Base-by-base conservation (phyloP, 2,329 filamentous ascomycete genomes). In the Plectosphaerella sp. region DNA sequence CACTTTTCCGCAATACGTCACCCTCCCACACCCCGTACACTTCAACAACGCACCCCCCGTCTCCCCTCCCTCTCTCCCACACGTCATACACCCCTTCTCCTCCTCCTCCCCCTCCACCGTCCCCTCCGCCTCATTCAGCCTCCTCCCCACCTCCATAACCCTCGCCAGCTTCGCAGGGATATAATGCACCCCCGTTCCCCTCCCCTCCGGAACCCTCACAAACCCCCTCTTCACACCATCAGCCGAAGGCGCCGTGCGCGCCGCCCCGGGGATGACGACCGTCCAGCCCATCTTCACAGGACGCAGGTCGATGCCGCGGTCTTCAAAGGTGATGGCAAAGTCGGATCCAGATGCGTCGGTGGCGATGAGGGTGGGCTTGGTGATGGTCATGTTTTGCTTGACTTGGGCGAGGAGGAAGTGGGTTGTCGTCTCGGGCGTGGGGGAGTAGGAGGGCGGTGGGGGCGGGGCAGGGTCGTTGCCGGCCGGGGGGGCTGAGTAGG, bases 261-360 rank as follows among this genome's bases (percentile, higher is more conserved):
- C 48, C 16, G 71, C 73, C 2, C 64, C 35, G 9, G 65, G 67
- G 2, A 77, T 60, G 0, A 74, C 65, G 4, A 71, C 62, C 8
- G 71, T 73, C 53, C 62, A 61, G 3, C 73, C 74, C 52, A 69
- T 71, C 33, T 64, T 63, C 47, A 75, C 74, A 45, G 63, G 69
- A 59, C 55, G 59, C 7, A 67, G 61, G 54, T 66, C 67, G 37
- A 68, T 62, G 10, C 57, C 67, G 22, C 62, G 56, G 33, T 73
- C 72, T 52, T 73, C 72, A 51, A 76, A 79, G 1, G 73, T 70
- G 8, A 78, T 65, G 3, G 75, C 75, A 56, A 78, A 77, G 35
- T 72, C 64, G 18, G 61, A 57, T 41, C 65, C 64, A 41, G 59
- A 55, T 36, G 67, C 62, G 65, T 79, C 76, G 35, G 64, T 62